Conservation (phyloP, 345 rosid genomes). For the Angophora floribunda region DNA sequence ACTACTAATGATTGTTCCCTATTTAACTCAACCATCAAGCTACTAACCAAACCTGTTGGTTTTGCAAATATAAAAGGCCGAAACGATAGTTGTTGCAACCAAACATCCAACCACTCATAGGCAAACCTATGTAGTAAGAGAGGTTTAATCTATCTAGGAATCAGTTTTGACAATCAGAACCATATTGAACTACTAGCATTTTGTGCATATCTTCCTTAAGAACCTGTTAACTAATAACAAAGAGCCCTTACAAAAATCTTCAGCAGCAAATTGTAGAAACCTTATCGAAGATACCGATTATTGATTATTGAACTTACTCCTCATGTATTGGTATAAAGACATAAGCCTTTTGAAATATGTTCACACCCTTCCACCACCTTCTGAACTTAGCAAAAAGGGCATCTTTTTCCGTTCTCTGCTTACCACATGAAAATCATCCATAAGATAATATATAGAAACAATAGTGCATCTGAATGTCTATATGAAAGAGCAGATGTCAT, state of each 20-base stretch:
- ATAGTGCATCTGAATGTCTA: neutral
- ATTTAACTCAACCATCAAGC: neutral
- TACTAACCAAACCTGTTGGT: neutral
- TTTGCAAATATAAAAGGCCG: neutral
- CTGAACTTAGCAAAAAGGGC: slow-evolving; percentile 63
- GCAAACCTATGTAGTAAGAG: neutral
- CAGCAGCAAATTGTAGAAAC: neutral
- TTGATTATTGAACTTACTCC: slow-evolving; percentile 42
- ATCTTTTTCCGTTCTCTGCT: slow-evolving; percentile 49
- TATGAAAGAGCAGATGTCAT: neutral
- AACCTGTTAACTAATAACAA: neutral
- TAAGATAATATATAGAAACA: neutral
- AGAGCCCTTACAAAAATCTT: neutral
- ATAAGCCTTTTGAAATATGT: slow-evolving; percentile 83
- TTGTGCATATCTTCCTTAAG: neutral
- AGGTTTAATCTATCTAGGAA: neutral
- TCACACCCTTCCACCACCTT: slow-evolving; percentile 96
- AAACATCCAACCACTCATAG: neutral
- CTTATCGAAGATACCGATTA: neutral
- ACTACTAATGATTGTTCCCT: neutral
- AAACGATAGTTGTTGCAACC: neutral
- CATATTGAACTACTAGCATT: neutral
- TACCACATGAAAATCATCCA: neutral
- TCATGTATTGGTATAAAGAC: slow-evolving; percentile 85
- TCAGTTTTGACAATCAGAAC: neutral